A percentile compares a stretch with the other conserved stretches of the same genome.
Evolutionary conservation across 2,329 filamentous ascomycete genomes (phyloP).

Genomic region (Daldinia sp.): DNA sequence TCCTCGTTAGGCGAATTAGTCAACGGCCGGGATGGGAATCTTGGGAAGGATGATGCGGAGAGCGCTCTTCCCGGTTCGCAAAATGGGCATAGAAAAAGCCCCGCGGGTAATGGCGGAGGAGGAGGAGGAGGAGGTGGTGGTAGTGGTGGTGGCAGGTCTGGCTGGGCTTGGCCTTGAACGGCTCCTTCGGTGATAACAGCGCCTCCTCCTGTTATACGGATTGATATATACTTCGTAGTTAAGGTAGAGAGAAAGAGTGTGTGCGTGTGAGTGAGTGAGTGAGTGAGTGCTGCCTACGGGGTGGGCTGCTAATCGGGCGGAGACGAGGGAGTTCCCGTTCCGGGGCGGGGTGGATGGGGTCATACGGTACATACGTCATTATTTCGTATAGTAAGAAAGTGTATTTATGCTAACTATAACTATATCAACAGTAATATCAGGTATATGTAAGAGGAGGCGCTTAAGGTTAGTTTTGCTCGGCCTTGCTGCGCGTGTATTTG

Average conservation of each 20-base stretch:
- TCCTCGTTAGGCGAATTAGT: slow-evolving; percentile 19
- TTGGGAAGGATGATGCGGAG: slow-evolving; percentile 6
- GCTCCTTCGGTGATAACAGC: slow-evolving; percentile 37
- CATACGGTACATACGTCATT: not conserved
- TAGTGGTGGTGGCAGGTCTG: not conserved
- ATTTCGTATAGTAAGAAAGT: not conserved
- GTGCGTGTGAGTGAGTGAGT: too few relatives aligned
- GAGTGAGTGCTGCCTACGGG: not conserved
- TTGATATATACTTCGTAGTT: not conserved
- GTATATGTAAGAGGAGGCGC: slow-evolving; percentile 4
- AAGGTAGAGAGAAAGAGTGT: not conserved
- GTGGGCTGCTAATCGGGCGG: slow-evolving; percentile 6
- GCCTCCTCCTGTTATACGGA: slow-evolving; percentile 36
- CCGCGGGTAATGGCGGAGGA: not conserved
- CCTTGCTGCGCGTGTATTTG: not conserved
- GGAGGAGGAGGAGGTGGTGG: not conserved
- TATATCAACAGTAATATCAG: not conserved
- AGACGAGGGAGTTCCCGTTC: slow-evolving; percentile 31
- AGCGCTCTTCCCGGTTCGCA: not conserved
- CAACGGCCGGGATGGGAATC: not conserved
- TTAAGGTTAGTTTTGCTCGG: not conserved
- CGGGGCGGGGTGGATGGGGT: slow-evolving; percentile 3
- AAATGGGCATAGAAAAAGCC: slow-evolving; percentile 4
- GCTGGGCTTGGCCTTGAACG: not conserved
- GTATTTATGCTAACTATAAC: not conserved